These are phyloP conservation scores for Priceomyces fermenticarens DNA, from an alignment of 805 yeast species.

Conservation along the genomic window DNA sequence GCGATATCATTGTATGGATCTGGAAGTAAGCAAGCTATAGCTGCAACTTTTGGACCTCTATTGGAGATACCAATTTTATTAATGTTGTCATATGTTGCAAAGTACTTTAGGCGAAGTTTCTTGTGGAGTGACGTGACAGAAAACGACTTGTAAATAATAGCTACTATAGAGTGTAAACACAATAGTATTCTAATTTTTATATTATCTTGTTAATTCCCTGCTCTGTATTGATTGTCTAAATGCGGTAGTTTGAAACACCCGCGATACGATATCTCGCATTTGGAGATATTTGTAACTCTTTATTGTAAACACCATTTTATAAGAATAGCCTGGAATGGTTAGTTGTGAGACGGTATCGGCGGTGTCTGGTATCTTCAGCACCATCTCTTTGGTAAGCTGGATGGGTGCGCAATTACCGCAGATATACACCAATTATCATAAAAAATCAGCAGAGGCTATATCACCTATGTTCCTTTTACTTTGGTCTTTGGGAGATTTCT, in stretches of 20 bases:
- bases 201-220: no score
- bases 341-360: slow-evolving; percentile 1
- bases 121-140: slow-evolving; percentile 28
- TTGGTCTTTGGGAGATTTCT: slow-evolving; percentile 65
- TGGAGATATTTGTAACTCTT: no score
- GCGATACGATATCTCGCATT: no score
- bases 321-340: slow-evolving; percentile 1
- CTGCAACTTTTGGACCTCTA: slow-evolving; percentile 59
- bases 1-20: slow-evolving; percentile 52
- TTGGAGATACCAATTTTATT: slow-evolving; percentile 56
- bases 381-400: slow-evolving; percentile 56
- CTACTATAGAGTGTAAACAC: not conserved
- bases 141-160: no score
- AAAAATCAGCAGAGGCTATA: slow-evolving; percentile 65
- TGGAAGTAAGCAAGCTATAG: slow-evolving; percentile 51
- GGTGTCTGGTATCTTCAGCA: slow-evolving; percentile 30
- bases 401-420: slow-evolving; percentile 75
- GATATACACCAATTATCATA: slow-evolving; percentile 54
- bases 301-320: no score
- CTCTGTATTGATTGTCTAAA: no score
- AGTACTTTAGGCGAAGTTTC: slow-evolving; percentile 24
- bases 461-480: slow-evolving; percentile 56
- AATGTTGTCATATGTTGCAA: slow-evolving; percentile 34
- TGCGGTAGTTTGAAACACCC: no score
- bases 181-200: not conserved